phyloP scores from a whole-genome alignment of 331 rosid species.

The Telfairia occidentalis region DNA sequence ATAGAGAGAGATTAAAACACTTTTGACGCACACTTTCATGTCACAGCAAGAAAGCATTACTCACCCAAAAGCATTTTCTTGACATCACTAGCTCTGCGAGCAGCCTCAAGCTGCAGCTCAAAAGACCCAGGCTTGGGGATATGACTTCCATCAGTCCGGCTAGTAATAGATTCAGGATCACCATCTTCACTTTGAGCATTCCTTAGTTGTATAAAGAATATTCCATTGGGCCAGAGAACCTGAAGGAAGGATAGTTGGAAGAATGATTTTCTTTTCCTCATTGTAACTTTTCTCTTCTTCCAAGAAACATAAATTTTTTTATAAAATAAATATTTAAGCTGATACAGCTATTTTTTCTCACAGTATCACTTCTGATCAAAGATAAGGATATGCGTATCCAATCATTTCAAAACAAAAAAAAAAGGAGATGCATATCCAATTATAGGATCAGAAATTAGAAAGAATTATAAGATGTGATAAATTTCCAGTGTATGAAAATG shows the following conservation, averaged over 20 bases:
- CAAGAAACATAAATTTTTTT: too few species aligned
- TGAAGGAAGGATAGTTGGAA: conserved; percentile 21
- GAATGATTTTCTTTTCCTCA: background rate
- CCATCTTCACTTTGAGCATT: conserved; percentile 21
- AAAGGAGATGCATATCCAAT: background rate
- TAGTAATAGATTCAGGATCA: conserved; percentile 23
- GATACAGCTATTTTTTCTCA: background rate
- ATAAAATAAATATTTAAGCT: too few species aligned
- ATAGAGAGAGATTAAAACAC: background rate
- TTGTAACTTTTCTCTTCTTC: too few species aligned
- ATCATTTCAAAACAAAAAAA: background rate
- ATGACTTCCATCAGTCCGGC: conserved; percentile 34
- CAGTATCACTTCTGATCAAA: background rate
- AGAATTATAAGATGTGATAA: background rate
- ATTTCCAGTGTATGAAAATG: background rate
- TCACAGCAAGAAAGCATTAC: conserved; percentile 21
- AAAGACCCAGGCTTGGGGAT: conserved; percentile 42
- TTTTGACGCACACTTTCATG: background rate
- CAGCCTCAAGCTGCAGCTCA: conserved; percentile 88
- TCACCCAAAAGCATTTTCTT: conserved; percentile 82
- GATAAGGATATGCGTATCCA: background rate
- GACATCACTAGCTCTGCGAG: conserved; percentile 83
- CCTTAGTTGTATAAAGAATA: conserved; percentile 41
- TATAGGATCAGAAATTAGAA: background rate
- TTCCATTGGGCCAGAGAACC: conserved; percentile 92